Percentiles rank a stretch among this genome's conserved stretches.
These are phyloP conservation scores for Elaeis oleifera DNA, from an alignment of 202 grass and related monocot species.

Conservation along the genomic window DNA sequence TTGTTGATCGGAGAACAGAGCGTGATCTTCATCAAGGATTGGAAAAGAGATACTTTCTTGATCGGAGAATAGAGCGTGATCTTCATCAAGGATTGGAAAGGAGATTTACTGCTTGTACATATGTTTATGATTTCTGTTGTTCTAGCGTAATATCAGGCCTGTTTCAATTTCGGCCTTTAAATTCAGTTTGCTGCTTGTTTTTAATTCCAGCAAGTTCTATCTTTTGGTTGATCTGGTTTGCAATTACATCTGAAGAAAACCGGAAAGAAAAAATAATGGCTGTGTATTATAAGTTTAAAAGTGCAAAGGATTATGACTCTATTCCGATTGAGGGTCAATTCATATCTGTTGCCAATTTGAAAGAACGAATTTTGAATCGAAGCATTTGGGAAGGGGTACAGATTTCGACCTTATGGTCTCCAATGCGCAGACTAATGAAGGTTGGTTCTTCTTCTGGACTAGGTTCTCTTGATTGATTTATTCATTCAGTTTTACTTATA, in stretches of 20 bases:
- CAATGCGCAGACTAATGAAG: slow-evolving; percentile 45
- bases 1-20: too few species aligned
- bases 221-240: not conserved
- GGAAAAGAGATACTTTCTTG: too few species aligned
- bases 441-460: slow-evolving; percentile 14
- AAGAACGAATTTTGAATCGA: slow-evolving; percentile 33
- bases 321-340: slow-evolving; percentile 29
- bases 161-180: slow-evolving; percentile 6
- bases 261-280: slow-evolving; percentile 18
- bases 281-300: slow-evolving; percentile 62
- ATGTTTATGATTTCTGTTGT: slow-evolving; percentile 8
- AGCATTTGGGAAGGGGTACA: slow-evolving; percentile 23
- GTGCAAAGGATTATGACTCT: slow-evolving; percentile 43
- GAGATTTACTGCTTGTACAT: slow-evolving; percentile 6
- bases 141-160: slow-evolving; percentile 8
- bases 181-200: not conserved
- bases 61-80: not conserved
- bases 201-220: not conserved
- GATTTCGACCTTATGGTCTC: slow-evolving; percentile 38
- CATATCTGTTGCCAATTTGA: slow-evolving; percentile 40
- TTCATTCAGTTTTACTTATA: slow-evolving; percentile 16
- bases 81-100: not conserved
- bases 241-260: not conserved
- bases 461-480: slow-evolving; percentile 3
- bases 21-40: too few species aligned